Conservation (phyloP, 2,329 filamentous ascomycete species). For the Falciphora oryzae region DNA sequence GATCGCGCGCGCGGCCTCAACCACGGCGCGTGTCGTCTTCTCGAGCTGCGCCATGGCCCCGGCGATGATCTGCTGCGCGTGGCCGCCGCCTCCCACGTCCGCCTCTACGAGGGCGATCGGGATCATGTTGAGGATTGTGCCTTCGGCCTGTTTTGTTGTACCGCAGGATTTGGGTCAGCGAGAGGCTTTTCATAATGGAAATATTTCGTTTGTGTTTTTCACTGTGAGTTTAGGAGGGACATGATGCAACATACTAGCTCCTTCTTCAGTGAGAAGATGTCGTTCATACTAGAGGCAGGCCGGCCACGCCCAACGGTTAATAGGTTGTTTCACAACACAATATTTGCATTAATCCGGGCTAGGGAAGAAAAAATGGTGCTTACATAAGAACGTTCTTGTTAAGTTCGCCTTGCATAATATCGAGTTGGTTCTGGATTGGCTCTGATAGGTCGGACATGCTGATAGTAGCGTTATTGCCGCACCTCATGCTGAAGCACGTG, state of each 20-base stretch:
- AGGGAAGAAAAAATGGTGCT: too few relatives aligned
- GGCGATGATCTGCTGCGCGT: background rate
- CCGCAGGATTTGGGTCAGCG: background rate
- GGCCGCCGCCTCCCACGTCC: background rate
- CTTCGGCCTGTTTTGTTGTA: background rate
- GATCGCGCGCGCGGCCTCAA: background rate
- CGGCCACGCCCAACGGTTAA: too few relatives aligned
- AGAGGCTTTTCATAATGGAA: too few relatives aligned
- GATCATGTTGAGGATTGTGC: background rate
- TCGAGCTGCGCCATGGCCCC: background rate
- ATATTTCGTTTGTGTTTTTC: too few relatives aligned
- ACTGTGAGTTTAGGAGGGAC: too few relatives aligned
- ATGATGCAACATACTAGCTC: constrained; percentile 17
- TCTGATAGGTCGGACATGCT: constrained; percentile 9
- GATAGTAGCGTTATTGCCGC: background rate
- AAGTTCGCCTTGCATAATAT: constrained; percentile 11
- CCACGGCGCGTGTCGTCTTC: background rate
- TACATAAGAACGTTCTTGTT: constrained; percentile 14
- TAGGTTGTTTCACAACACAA: too few relatives aligned
- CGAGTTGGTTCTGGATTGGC: constrained; percentile 4
- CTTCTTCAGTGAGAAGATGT: constrained; percentile 19
- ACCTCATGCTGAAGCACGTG: background rate
- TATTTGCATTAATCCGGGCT: too few relatives aligned
- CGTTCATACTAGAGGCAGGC: constrained; percentile 14
- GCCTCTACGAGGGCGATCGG: background rate